These are phyloP conservation scores for Tripidium arundinaceum DNA, from an alignment of 202 grass and related monocot genomes.

Conservation along the genomic window DNA sequence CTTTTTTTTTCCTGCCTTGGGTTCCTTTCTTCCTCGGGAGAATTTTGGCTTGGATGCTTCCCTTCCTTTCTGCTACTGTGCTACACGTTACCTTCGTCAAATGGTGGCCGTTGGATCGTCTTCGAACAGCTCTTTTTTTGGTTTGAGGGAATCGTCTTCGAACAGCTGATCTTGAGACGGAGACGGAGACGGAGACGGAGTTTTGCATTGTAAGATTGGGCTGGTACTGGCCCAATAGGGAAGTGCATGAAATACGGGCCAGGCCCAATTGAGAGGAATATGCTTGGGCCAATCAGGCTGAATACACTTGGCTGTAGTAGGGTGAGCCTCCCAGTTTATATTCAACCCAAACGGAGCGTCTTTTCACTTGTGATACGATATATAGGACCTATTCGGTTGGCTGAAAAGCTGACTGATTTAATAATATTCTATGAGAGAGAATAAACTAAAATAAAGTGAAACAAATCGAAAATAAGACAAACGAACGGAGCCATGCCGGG, in stretches of 20 bases:
- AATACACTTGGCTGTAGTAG: not conserved
- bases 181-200: not conserved
- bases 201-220: not conserved
- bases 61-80: not conserved
- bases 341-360: too few relatives aligned
- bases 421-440: too few relatives aligned
- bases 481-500: too few relatives aligned
- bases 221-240: not conserved
- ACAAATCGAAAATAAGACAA: too few relatives aligned
- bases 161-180: too few relatives aligned
- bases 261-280: not conserved
- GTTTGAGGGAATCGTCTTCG: too few relatives aligned
- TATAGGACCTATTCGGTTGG: too few relatives aligned
- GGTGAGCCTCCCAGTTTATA: too few relatives aligned
- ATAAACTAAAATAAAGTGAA: too few relatives aligned
- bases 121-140: not conserved
- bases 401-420: too few relatives aligned
- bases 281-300: not conserved
- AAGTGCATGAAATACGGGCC: not conserved
- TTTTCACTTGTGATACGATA: too few relatives aligned
- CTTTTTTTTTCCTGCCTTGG: not conserved
- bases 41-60: not conserved
- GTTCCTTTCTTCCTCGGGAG: constrained; percentile 3
- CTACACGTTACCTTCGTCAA: not conserved
- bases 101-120: not conserved